phyloP scores from a whole-genome alignment of 1,284 basidiomycete species.

The Pulveroboletus sp. region DNA sequence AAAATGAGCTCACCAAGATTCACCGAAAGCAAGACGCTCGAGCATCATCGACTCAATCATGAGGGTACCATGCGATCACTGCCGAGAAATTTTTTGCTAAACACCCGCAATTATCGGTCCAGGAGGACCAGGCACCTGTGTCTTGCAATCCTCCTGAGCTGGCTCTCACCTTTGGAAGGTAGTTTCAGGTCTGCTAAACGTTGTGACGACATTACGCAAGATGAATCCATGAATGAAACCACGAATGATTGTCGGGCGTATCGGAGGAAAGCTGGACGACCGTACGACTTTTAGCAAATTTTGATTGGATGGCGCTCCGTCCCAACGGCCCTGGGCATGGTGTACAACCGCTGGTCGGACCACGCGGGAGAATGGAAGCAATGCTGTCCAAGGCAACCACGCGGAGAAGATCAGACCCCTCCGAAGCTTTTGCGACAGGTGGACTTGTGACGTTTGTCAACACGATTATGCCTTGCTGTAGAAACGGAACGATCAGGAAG shows the following conservation, averaged over 20 bases:
- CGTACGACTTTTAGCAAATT: background rate
- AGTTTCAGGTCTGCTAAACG: no score
- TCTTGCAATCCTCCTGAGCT: background rate
- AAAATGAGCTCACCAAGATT: background rate
- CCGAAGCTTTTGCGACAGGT: background rate
- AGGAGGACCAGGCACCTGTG: background rate
- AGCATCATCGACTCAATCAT: background rate
- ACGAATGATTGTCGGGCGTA: background rate
- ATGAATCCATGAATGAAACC: background rate
- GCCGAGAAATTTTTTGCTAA: background rate
- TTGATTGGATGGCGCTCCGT: constrained; percentile 23
- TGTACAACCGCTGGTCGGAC: background rate
- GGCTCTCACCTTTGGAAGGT: background rate
- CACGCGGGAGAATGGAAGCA: constrained; percentile 13
- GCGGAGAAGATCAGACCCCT: background rate
- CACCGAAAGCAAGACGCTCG: background rate
- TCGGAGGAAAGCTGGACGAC: background rate
- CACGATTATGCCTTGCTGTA: constrained; percentile 1
- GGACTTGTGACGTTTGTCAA: no score
- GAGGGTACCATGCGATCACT: background rate
- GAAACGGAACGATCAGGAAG: no score
- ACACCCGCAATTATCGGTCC: background rate
- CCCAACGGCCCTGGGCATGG: background rate
- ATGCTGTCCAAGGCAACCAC: constrained; percentile 12
- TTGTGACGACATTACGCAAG: background rate